phyloP scores from a whole-genome alignment of 805 yeast genomes.

The Teunomyces panamensis region DNA sequence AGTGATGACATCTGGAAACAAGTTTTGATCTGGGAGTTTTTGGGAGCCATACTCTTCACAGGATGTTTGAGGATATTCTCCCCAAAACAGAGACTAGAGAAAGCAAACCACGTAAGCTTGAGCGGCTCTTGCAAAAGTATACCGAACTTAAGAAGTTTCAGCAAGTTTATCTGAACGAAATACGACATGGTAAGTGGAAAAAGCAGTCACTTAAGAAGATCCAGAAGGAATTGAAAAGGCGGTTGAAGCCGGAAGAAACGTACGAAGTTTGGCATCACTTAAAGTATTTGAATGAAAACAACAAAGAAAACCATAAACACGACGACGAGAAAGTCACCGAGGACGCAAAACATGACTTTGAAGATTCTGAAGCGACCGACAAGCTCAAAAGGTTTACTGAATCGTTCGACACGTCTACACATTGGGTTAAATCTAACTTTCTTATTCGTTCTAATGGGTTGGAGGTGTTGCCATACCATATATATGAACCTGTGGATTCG shows the following conservation, averaged over 20 bases:
- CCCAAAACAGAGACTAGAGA: background rate
- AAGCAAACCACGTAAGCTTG: constrained; percentile 3
- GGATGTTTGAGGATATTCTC: constrained; percentile 8
- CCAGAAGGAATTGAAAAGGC: constrained; percentile 22
- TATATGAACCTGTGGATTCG: constrained; percentile 5
- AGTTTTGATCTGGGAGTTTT: background rate
- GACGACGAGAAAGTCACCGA: constrained; percentile 6
- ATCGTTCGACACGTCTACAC: constrained; percentile 18
- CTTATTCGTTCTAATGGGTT: constrained; percentile 18
- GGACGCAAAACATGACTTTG: constrained; percentile 6
- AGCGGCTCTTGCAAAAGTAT: constrained; percentile 13
- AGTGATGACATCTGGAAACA: background rate
- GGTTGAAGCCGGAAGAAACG: constrained; percentile 28
- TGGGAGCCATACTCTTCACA: background rate
- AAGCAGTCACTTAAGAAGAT: constrained; percentile 18
- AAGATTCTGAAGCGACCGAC: constrained; percentile 1
- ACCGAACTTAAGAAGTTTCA: constrained; percentile 15
- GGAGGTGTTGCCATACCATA: constrained; percentile 13
- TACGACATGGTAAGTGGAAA: constrained; percentile 5
- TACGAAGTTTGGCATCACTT: constrained; percentile 33
- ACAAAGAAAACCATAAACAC: background rate
- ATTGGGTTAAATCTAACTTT: constrained; percentile 18
- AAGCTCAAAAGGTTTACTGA: constrained; percentile 5
- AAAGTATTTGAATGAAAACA: constrained; percentile 13
- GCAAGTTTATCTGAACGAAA: constrained; percentile 7